These are phyloP conservation scores for Boletus vinaceobasis DNA, from an alignment of 768 basidiomycete species.

Conservation along the genomic window DNA sequence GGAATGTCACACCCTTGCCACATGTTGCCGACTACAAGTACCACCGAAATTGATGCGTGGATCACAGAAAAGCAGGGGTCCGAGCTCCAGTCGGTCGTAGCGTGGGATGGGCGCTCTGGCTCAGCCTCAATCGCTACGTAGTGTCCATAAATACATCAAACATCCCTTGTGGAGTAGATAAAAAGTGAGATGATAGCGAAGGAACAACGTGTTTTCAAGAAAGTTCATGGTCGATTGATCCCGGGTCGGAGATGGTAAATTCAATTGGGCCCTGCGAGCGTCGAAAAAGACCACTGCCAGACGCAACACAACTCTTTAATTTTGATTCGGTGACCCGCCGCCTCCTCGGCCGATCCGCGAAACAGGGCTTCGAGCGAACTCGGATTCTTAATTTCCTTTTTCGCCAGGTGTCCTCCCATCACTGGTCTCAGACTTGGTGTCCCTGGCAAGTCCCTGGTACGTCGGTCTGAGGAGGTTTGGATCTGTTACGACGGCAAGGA, in stretches of 20 bases:
- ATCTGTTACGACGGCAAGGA: neutral
- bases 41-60: neutral
- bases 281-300: neutral
- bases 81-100: neutral
- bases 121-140: neutral
- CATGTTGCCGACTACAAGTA: neutral
- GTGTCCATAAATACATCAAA: neutral
- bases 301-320: neutral
- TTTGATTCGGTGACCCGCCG: neutral
- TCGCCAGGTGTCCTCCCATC: too few relatives aligned
- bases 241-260: neutral
- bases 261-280: neutral
- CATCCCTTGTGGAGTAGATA: neutral
- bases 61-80: neutral
- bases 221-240: neutral
- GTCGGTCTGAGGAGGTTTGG: neutral
- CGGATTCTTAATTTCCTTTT: too few relatives aligned
- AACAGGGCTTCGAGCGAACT: too few relatives aligned
- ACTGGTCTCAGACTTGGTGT: neutral
- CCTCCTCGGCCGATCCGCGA: too few relatives aligned
- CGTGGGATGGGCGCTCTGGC: neutral
- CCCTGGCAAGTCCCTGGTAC: too few relatives aligned
- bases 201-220: neutral
- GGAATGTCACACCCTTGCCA: neutral
- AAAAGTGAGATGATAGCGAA: neutral